A percentile compares a stretch with the other conserved stretches of the same genome.
Conservation (phyloP, 202 grass and related monocot species). For the Carex arenaria region DNA sequence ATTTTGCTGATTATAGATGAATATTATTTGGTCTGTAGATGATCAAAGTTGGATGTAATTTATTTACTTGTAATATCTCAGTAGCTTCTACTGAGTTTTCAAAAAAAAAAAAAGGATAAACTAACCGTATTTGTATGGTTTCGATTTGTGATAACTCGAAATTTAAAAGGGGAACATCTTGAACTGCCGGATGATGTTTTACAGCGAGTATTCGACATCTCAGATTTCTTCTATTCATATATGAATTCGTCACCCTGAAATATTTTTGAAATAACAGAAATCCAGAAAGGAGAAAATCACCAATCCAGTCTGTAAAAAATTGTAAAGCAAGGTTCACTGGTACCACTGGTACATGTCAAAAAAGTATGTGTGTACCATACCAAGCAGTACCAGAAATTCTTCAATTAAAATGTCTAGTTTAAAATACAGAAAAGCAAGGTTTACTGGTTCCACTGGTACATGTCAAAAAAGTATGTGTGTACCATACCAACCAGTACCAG, state of each 20-base stretch:
- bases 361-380: neutral
- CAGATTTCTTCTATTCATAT: conserved; percentile 27
- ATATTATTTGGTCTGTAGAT: too few relatives aligned
- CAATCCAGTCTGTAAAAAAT: neutral
- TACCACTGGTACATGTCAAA: too few relatives aligned
- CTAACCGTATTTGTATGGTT: conserved; percentile 60
- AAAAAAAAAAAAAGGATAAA: neutral
- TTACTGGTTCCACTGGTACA: too few relatives aligned
- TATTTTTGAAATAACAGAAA: neutral
- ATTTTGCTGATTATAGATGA: too few relatives aligned
- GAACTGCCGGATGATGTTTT: conserved; percentile 40
- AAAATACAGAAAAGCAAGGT: neutral
- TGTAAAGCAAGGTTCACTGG: too few relatives aligned
- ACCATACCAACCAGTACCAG: neutral
- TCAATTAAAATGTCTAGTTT: too few relatives aligned
- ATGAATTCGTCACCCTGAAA: conserved; percentile 40
- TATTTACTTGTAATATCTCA: too few relatives aligned
- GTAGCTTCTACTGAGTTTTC: too few relatives aligned
- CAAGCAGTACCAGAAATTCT: too few relatives aligned
- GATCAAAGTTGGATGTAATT: too few relatives aligned
- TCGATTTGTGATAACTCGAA: conserved; percentile 76
- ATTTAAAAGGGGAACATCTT: conserved; percentile 41
- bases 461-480: neutral
- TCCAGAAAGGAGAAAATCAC: neutral
- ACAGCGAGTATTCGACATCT: conserved; percentile 79